These are phyloP conservation scores for Petunia hybrid DNA, from an alignment of 305 asterid species.

Conservation along the genomic window DNA sequence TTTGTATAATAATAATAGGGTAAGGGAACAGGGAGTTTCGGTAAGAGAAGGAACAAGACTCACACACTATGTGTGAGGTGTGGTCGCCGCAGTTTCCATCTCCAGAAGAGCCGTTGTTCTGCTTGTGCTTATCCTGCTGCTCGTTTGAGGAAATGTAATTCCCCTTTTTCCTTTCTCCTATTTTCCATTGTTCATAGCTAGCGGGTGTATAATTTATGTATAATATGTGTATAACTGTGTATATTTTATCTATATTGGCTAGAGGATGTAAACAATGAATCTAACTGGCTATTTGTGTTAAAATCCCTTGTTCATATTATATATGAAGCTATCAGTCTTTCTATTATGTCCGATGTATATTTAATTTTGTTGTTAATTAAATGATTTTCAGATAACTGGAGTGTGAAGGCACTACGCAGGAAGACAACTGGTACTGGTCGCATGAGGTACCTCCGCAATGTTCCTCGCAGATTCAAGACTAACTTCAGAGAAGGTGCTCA, in stretches of 20 bases:
- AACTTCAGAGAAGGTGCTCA: constrained; percentile 83
- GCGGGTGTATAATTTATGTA: no score
- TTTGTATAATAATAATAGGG: constrained; percentile 46
- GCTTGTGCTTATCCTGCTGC: constrained; percentile 97
- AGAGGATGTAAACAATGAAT: no score
- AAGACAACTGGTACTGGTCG: constrained; percentile 99
- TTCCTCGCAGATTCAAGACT: constrained; percentile 95
- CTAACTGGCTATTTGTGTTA: no score
- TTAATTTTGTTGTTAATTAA: neutral
- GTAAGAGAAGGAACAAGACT: constrained; percentile 96
- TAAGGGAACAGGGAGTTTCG: constrained; percentile 94
- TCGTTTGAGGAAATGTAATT: constrained; percentile 83
- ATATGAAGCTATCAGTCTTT: neutral
- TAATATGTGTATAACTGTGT: no score
- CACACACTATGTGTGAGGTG: constrained; percentile 95
- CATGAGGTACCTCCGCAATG: constrained; percentile 92
- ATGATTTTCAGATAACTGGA: constrained; percentile 77
- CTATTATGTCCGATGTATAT: neutral
- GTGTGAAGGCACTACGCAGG: constrained; percentile 90
- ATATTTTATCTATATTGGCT: no score
- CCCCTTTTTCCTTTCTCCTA: neutral
- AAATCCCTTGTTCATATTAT: neutral
- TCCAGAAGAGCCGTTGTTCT: constrained; percentile 95
- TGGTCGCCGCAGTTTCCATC: constrained; percentile 95
- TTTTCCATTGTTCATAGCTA: no score